Evolutionary conservation across 805 yeast species (phyloP).

Genomic region (Cyberlindnera maritima): DNA sequence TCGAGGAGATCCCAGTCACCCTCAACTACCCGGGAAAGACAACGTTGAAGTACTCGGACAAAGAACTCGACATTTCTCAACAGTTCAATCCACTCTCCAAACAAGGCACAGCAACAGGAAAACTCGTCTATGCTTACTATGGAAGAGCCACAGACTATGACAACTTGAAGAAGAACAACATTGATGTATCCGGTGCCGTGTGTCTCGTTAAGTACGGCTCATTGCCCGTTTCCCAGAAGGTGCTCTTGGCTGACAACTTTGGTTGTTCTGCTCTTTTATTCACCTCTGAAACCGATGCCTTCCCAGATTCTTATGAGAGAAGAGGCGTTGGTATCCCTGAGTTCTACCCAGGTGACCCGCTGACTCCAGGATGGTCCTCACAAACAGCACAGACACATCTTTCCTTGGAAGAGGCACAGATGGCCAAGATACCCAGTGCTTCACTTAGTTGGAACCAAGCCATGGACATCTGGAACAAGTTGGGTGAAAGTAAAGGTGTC

Average conservation of each 20-base stretch:
- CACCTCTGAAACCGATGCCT: conserved; percentile 40
- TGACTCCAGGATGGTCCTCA: conserved; percentile 74
- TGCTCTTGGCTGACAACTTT: conserved; percentile 49
- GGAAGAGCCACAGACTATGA: conserved; percentile 60
- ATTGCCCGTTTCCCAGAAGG: conserved; percentile 48
- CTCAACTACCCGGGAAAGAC: conserved; percentile 61
- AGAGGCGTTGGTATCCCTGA: conserved; percentile 57
- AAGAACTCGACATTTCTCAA: conserved; percentile 27
- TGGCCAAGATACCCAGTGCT: conserved; percentile 70
- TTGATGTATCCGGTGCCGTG: conserved; percentile 47
- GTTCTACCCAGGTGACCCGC: conserved; percentile 70
- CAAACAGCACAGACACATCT: conserved; percentile 35
- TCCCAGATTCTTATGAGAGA: conserved; percentile 32
- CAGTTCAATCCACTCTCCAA: conserved; percentile 72
- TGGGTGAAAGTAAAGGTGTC: conserved; percentile 20
- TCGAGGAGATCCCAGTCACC: conserved; percentile 50
- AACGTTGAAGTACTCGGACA: conserved; percentile 22
- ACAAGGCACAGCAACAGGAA: conserved; percentile 53
- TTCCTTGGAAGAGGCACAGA: conserved; percentile 43
- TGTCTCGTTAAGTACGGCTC: conserved; percentile 59
- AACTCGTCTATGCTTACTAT: conserved; percentile 59
- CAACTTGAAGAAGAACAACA: conserved; percentile 33
- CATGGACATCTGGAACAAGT: conserved; percentile 31
- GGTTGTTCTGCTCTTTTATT: conserved; percentile 71
- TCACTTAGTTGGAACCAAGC: conserved; percentile 80